Evolutionary conservation across 2,329 filamentous ascomycete species (phyloP).

Genomic region (Dactylonectria estremocensis): DNA sequence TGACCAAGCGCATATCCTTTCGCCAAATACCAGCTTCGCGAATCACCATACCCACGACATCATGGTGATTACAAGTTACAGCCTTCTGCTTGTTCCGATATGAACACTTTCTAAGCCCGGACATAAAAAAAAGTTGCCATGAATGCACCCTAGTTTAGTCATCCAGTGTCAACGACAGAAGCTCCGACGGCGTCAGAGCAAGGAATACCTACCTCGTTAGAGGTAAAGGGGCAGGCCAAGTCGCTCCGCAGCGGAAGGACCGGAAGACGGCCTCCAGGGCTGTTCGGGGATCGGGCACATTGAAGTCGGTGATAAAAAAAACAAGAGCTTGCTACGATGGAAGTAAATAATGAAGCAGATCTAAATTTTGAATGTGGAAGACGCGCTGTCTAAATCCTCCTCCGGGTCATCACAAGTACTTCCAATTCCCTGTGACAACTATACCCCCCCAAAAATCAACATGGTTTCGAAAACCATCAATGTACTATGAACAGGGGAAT

Average conservation of each 20-base stretch:
- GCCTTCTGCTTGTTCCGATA: background rate
- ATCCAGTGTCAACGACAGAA: background rate
- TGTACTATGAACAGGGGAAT: constrained; percentile 48
- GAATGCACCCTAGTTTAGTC: background rate
- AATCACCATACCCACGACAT: background rate
- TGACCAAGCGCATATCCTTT: constrained; percentile 13
- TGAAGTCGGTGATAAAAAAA: constrained; percentile 1
- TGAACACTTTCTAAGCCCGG: background rate
- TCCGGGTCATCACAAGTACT: constrained; percentile 43
- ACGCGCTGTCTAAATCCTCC: constrained; percentile 52
- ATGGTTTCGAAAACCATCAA: constrained; percentile 43
- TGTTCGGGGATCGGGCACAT: constrained; percentile 8
- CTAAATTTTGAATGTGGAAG: constrained; percentile 53
- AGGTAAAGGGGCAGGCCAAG: background rate
- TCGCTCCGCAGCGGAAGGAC: background rate
- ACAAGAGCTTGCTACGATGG: constrained; percentile 29
- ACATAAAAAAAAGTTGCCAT: background rate
- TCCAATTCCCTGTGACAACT: constrained; percentile 45
- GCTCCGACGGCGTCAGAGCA: background rate
- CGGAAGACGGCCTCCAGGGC: constrained; percentile 5
- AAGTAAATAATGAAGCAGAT: constrained; percentile 50
- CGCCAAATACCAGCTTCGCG: background rate
- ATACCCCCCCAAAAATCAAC: constrained; percentile 44
- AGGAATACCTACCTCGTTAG: background rate
- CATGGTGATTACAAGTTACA: background rate